phyloP scores from a whole-genome alignment of 495 filamentous ascomycete genomes.

The Choiromyces venosus region DNA sequence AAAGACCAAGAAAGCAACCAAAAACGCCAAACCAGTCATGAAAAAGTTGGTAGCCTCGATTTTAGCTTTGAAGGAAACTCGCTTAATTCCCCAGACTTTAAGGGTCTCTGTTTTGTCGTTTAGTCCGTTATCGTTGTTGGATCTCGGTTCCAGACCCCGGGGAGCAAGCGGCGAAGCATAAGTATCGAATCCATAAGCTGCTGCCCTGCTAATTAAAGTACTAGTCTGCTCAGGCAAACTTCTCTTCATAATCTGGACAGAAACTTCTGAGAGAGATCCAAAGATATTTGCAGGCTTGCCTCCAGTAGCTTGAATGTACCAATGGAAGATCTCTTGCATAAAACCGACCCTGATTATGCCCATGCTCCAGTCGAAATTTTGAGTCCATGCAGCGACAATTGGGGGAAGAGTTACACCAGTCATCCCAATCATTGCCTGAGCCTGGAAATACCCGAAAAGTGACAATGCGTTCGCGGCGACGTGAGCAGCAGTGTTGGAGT shows the following conservation, averaged over 20 bases:
- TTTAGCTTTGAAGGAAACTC: slow-evolving; percentile 75
- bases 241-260: slow-evolving; percentile 79
- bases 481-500: slow-evolving; percentile 96
- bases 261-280: slow-evolving; percentile 64
- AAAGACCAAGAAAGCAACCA: slow-evolving; percentile 69
- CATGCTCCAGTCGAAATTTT: slow-evolving; percentile 99
- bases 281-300: slow-evolving; percentile 78
- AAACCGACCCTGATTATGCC: slow-evolving; percentile 87
- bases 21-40: slow-evolving; percentile 84
- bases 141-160: slow-evolving; percentile 45
- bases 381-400: slow-evolving; percentile 87
- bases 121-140: slow-evolving; percentile 45
- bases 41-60: slow-evolving; percentile 95
- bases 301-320: slow-evolving; percentile 94
- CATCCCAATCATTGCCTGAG: slow-evolving; percentile 92
- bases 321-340: slow-evolving; percentile 80
- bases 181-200: slow-evolving; percentile 34
- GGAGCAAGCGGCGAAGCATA: slow-evolving; percentile 11
- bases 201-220: slow-evolving; percentile 22
- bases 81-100: slow-evolving; percentile 76
- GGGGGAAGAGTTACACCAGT: slow-evolving; percentile 79
- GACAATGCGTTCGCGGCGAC: slow-evolving; percentile 89
- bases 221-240: slow-evolving; percentile 44
- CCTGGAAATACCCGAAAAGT: slow-evolving; percentile 92
- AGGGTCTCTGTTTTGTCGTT: slow-evolving; percentile 49